Percentiles rank a stretch among this genome's conserved stretches.
phyloP scores from a whole-genome alignment of 1,284 basidiomycete genomes.

The Malassezia pachydermatis region DNA sequence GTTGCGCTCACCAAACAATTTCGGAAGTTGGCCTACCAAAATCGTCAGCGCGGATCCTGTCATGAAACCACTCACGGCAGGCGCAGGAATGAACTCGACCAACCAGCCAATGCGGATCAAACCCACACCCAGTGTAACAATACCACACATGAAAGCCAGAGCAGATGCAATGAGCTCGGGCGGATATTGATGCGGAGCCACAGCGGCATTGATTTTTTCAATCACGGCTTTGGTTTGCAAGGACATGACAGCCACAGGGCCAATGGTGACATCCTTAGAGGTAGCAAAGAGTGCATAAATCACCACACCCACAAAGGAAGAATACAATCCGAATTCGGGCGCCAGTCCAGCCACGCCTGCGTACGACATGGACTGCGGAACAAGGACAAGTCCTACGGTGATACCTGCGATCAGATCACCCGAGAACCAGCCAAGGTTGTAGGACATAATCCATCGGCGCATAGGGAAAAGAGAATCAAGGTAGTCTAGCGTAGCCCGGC shows the following conservation, averaged over 20 bases:
- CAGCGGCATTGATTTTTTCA: slow-evolving; percentile 18
- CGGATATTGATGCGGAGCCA: slow-evolving; percentile 15
- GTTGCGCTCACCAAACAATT: slow-evolving; percentile 34
- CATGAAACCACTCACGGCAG: slow-evolving; percentile 79
- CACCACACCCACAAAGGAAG: slow-evolving; percentile 79
- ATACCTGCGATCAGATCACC: slow-evolving; percentile 49
- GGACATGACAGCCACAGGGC: slow-evolving; percentile 74
- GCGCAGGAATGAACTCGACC: slow-evolving; percentile 83
- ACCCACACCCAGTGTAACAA: slow-evolving; percentile 84
- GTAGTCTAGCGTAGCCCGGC: slow-evolving; percentile 26
- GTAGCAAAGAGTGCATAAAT: slow-evolving; percentile 54
- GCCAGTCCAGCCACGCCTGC: slow-evolving; percentile 70
- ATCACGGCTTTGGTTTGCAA: slow-evolving; percentile 64
- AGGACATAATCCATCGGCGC: slow-evolving; percentile 47
- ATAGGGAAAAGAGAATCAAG: slow-evolving; percentile 46
- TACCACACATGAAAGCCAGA: slow-evolving; percentile 77
- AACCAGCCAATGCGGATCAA: slow-evolving; percentile 87
- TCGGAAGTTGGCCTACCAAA: slow-evolving; percentile 42
- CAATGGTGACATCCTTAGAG: slow-evolving; percentile 48
- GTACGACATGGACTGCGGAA: slow-evolving; percentile 52
- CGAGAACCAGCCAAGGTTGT: slow-evolving; percentile 46
- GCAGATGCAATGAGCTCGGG: slow-evolving; percentile 69
- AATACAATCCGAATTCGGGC: slow-evolving; percentile 84
- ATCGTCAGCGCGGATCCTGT: slow-evolving; percentile 50
- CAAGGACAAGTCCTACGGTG: slow-evolving; percentile 48